Evolutionary conservation across 179 eudicot genomes (phyloP).

Genomic region (Patellifolia procumbens): DNA sequence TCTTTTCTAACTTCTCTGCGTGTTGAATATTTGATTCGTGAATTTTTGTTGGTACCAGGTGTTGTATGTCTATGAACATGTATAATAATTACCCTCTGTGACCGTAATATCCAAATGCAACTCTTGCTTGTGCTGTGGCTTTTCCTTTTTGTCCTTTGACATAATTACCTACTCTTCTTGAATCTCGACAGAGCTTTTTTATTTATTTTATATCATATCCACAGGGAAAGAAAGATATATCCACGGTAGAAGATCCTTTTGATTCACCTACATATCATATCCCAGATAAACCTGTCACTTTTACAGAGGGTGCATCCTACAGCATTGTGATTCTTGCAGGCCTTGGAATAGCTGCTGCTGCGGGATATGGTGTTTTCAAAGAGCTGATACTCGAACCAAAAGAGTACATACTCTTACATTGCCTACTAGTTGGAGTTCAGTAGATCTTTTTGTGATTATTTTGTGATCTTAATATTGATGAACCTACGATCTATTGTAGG

Average conservation of each 20-base stretch:
- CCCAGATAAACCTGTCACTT: slow-evolving; percentile 90
- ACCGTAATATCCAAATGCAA: background rate
- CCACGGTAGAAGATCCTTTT: slow-evolving; percentile 82
- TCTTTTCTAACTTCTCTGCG: background rate
- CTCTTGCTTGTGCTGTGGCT: background rate
- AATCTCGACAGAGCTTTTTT: slow-evolving; percentile 1
- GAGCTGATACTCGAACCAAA: slow-evolving; percentile 83
- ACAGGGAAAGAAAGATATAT: slow-evolving; percentile 53
- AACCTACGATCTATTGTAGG: slow-evolving; percentile 35
- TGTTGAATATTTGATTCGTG: background rate
- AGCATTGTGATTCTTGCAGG: slow-evolving; percentile 68
- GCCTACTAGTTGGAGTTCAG: background rate
- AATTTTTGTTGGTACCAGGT: background rate
- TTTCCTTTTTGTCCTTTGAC: background rate
- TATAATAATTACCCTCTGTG: background rate
- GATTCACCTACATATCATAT: slow-evolving; percentile 94
- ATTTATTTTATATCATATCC: slow-evolving; percentile 9
- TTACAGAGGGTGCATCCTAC: slow-evolving; percentile 81
- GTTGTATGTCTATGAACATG: background rate
- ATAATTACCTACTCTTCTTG: background rate
- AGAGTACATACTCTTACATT: slow-evolving; percentile 45
- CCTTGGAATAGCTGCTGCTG: slow-evolving; percentile 71
- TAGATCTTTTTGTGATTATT: background rate
- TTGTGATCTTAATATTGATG: slow-evolving; percentile 1
- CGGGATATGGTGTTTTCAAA: slow-evolving; percentile 75